phyloP scores from a whole-genome alignment of 805 yeast species.

The Millerozyma acaciae region DNA sequence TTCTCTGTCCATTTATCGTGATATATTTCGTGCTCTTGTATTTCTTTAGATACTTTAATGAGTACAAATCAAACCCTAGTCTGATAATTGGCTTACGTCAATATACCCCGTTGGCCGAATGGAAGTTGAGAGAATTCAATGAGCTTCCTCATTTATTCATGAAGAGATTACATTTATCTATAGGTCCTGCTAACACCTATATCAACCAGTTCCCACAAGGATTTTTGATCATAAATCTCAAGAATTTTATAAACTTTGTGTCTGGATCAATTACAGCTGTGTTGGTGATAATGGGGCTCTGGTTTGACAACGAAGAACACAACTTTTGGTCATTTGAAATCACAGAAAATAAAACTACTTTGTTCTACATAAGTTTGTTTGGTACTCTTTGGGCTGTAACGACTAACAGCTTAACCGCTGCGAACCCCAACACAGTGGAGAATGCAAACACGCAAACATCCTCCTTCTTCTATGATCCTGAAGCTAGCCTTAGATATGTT shows the following conservation, averaged over 20 bases:
- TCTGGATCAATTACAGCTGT: constrained; percentile 90
- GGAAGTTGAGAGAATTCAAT: constrained; percentile 93
- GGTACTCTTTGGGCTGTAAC: constrained; percentile 88
- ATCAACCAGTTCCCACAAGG: constrained; percentile 92
- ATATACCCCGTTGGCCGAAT: constrained; percentile 90
- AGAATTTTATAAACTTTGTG: constrained; percentile 50
- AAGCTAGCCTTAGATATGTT: constrained; percentile 73
- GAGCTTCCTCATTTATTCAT: constrained; percentile 88
- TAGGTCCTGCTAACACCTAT: constrained; percentile 76
- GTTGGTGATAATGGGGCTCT: constrained; percentile 56
- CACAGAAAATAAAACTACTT: constrained; percentile 71
- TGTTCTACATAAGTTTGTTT: constrained; percentile 83
- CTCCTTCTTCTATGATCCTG: constrained; percentile 81
- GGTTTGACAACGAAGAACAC: constrained; percentile 76
- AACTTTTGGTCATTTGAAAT: constrained; percentile 86
- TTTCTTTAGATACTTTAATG: constrained; percentile 89
- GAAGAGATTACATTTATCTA: constrained; percentile 71
- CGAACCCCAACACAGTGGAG: constrained; percentile 14
- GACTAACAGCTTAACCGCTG: constrained; percentile 50
- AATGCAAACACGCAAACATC: constrained; percentile 21
- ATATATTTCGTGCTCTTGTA: constrained; percentile 77
- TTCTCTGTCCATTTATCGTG: constrained; percentile 83
- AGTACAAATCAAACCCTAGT: constrained; percentile 84
- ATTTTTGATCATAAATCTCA: constrained; percentile 31
- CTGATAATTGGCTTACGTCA: constrained; percentile 67